phyloP scores from a whole-genome alignment of 441 rosid species.

The Croton laevigatus region DNA sequence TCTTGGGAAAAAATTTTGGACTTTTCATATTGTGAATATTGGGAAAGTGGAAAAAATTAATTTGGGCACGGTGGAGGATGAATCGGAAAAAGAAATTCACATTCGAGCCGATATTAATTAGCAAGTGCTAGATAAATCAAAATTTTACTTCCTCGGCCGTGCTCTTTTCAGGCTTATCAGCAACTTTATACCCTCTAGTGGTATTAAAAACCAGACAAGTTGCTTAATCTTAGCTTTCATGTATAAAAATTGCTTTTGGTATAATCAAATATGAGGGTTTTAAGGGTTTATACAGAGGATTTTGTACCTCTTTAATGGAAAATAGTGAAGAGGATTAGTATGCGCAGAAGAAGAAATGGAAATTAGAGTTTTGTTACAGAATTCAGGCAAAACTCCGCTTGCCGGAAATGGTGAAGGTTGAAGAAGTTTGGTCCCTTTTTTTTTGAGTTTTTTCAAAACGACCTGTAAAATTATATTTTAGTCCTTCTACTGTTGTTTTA shows the following conservation, averaged over 20 bases:
- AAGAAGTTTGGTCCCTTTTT: no score
- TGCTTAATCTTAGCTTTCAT: slow-evolving; percentile 48
- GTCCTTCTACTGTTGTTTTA: no score
- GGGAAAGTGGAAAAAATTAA: slow-evolving; percentile 52
- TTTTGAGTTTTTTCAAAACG: no score
- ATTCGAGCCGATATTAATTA: slow-evolving; percentile 69
- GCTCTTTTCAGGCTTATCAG: slow-evolving; percentile 81
- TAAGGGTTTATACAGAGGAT: slow-evolving; percentile 69
- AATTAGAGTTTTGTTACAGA: no score
- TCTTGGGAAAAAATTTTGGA: no score
- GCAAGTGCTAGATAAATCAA: slow-evolving; percentile 88
- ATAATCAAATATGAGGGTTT: slow-evolving; percentile 64
- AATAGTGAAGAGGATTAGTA: no score
- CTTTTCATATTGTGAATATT: slow-evolving; percentile 16
- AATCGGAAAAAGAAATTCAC: slow-evolving; percentile 47
- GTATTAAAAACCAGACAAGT: slow-evolving; percentile 84
- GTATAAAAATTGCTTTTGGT: slow-evolving; percentile 44
- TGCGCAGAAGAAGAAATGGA: no score
- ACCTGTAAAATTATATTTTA: no score
- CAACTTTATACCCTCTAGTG: slow-evolving; percentile 67
- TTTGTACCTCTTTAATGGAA: slow-evolving; percentile 79
- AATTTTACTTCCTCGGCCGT: slow-evolving; percentile 86
- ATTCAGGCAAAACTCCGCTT: no score
- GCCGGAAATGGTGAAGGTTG: no score
- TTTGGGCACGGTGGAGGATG: slow-evolving; percentile 52